These are phyloP conservation scores for Neurospora sp. DNA, from an alignment of 495 filamentous ascomycete species.

Conservation along the genomic window DNA sequence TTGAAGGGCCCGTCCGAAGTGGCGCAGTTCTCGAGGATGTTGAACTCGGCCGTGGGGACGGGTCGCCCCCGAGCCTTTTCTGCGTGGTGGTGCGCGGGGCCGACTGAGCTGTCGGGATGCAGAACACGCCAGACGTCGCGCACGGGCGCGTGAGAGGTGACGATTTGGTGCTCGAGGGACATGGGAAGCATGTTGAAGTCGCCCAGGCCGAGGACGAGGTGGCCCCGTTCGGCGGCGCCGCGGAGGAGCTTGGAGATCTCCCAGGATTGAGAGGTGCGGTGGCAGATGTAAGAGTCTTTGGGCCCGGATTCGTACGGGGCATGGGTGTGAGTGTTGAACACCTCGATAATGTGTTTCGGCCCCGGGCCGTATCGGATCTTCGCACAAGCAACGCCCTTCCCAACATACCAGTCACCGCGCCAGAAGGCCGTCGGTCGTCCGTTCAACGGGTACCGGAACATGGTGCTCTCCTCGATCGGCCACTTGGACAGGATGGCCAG, in stretches of 20 bases:
- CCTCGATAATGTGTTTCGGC: constrained; percentile 63
- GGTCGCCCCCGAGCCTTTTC: constrained; percentile 48
- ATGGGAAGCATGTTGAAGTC: constrained; percentile 94
- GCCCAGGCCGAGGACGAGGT: constrained; percentile 73
- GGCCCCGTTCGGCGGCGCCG: constrained; percentile 71
- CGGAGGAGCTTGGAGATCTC: constrained; percentile 87
- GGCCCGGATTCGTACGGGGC: constrained; percentile 70
- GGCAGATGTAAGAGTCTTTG: constrained; percentile 77
- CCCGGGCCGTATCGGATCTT: constrained; percentile 62
- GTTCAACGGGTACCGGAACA: constrained; percentile 84
- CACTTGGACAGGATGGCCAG: constrained; percentile 88
- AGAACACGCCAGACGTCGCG: constrained; percentile 71
- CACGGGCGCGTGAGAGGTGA: constrained; percentile 69
- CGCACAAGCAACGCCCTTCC: constrained; percentile 87
- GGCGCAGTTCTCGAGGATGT: constrained; percentile 68
- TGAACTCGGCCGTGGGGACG: constrained; percentile 61
- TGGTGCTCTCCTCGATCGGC: constrained; percentile 89
- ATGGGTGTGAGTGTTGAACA: constrained; percentile 93
- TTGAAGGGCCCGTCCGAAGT: constrained; percentile 81
- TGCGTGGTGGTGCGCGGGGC: constrained; percentile 50
- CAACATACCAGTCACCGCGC: constrained; percentile 89
- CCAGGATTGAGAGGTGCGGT: constrained; percentile 93
- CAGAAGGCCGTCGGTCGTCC: constrained; percentile 89
- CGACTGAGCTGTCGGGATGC: constrained; percentile 71
- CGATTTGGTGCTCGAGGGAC: constrained; percentile 76